Evolutionary conservation across 306 rosid genomes (phyloP), one percentile per base, ranked within the genome.

Genomic region (Malus fusca): DNA sequence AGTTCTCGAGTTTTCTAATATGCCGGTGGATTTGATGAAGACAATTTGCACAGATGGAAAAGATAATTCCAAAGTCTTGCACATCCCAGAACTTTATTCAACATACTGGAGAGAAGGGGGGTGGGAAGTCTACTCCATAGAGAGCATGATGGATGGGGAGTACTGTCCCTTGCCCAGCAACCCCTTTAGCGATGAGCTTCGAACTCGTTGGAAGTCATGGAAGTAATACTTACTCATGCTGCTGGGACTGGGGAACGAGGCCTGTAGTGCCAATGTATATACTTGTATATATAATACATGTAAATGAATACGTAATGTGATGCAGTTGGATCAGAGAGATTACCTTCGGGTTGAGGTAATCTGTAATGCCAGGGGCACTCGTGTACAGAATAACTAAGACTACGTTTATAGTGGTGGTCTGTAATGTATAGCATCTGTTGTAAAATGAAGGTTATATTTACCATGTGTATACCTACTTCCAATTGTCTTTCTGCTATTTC

Each of bases 101-200:
- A 82, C 82, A 1, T 77, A 73, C 55, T 82, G 85, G 85, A 77
- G 70, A 43, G 82, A 77, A 60, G 80, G 82, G 14, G 85, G 78
- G 56, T 69, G 79, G 80, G 74, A 80, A 58, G 77, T 80, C 13
- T 80, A 80, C 48, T 63, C 84, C 31, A 15, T 80, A 40, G 80
- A 75, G 73, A 80, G 80, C 62, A 37, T 80, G 77, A 69, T 28
- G 4, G 80, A 75, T 11, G 84, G 80, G 26, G 84, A 80, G 80
- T 75, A 80, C 58, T 80, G 77, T 70, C 84, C 84, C 31, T 43
- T 80, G 61, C 84, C 84, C 18, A 80, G 42, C 79, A 69, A 51
- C 37, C 12, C 55, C 23, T 42, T 75, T 17, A 69, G 76, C 40
- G 10, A 4, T 22, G 71, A 74, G 31, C 79, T 68, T 21, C 37